A percentile compares a stretch with the other conserved stretches of the same genome.
Evolutionary conservation across 176 grass and related monocot genomes (phyloP).

Genomic region (Elaeis guineensis): DNA sequence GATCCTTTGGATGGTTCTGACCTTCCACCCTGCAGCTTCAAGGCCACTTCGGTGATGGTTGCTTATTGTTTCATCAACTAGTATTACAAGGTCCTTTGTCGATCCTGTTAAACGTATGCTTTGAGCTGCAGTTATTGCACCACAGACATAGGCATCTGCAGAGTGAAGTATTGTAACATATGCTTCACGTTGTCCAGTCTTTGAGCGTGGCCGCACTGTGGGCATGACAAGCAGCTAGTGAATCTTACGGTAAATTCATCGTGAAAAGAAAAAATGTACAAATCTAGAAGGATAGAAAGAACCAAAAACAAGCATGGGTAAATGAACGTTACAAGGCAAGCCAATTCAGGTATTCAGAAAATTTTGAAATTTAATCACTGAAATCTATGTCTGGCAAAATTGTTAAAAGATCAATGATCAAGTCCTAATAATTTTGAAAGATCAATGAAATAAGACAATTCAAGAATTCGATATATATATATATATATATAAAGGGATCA

Average conservation of each 20-base stretch:
- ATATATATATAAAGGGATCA: too few species aligned
- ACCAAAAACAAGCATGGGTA: too few species aligned
- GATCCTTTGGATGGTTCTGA: slow-evolving; percentile 28
- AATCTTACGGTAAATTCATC: background rate
- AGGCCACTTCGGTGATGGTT: slow-evolving; percentile 21
- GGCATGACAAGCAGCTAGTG: background rate
- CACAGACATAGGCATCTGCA: slow-evolving; percentile 37
- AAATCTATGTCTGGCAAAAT: too few species aligned
- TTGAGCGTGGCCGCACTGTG: slow-evolving; percentile 4
- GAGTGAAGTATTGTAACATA: slow-evolving; percentile 46
- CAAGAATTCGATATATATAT: too few species aligned
- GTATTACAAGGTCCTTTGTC: slow-evolving; percentile 26
- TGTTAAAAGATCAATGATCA: too few species aligned
- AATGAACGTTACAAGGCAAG: too few species aligned
- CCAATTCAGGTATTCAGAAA: too few species aligned
- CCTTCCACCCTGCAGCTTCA: slow-evolving; percentile 37
- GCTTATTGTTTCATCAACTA: slow-evolving; percentile 37
- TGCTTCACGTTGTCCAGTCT: slow-evolving; percentile 16
- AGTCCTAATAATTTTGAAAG: too few species aligned
- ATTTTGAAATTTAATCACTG: too few species aligned
- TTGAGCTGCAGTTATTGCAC: slow-evolving; percentile 35
- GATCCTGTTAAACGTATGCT: slow-evolving; percentile 40
- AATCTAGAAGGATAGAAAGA: background rate
- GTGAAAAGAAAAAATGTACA: background rate
- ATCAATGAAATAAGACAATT: too few species aligned